These are phyloP conservation scores for Xylaria digitata DNA, from an alignment of 2,329 filamentous ascomycete species.

Conservation along the genomic window DNA sequence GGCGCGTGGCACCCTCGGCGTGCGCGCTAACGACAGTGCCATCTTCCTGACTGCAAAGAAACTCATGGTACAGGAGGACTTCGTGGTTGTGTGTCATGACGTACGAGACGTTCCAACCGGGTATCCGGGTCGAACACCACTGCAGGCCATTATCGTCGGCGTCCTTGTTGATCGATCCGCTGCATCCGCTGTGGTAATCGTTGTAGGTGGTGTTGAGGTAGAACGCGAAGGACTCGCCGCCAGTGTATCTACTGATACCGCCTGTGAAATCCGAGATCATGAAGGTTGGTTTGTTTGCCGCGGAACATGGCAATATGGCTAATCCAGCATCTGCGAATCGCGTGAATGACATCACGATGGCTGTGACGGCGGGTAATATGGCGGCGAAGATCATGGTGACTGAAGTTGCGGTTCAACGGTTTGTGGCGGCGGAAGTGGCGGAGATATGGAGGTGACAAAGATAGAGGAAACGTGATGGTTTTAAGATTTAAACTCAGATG, in stretches of 20 bases:
- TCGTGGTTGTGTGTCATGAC: conserved; percentile 34
- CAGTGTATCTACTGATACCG: conserved; percentile 35
- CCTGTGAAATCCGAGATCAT: conserved; percentile 37
- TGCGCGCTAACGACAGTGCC: conserved; percentile 31
- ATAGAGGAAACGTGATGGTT: conserved; percentile 3
- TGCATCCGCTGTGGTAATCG: conserved; percentile 39
- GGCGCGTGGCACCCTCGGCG: conserved; percentile 31
- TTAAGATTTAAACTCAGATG: not conserved
- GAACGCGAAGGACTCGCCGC: conserved; percentile 39
- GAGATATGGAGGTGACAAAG: not conserved
- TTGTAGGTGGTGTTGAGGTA: conserved; percentile 38
- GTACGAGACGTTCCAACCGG: conserved; percentile 38
- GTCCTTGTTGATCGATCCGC: conserved; percentile 29
- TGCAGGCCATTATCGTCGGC: conserved; percentile 35
- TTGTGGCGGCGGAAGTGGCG: not conserved
- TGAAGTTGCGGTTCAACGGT: not conserved
- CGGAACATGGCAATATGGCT: conserved; percentile 31
- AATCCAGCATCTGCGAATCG: conserved; percentile 30
- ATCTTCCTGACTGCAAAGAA: conserved; percentile 32
- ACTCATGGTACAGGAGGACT: conserved; percentile 33
- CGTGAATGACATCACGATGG: conserved; percentile 37
- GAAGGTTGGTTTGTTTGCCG: conserved; percentile 24
- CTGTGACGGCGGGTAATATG: conserved; percentile 35
- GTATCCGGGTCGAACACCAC: conserved; percentile 37
- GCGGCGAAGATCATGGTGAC: conserved; percentile 33